These are phyloP conservation scores for Coriaria nepalensis DNA, from an alignment of 306 rosid genomes.

Conservation along the genomic window DNA sequence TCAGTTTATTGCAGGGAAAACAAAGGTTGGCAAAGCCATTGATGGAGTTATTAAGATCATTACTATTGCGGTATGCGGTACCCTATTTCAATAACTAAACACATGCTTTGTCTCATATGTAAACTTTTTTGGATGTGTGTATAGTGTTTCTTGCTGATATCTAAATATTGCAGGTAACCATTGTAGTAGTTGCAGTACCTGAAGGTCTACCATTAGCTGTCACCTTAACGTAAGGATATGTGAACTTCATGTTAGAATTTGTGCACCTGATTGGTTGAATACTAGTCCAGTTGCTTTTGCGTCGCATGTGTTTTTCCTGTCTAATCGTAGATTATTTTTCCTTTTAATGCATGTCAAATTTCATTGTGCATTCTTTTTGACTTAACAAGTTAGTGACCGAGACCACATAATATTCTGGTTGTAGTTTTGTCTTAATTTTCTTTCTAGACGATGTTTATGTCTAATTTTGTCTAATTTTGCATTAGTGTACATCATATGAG, in stretches of 20 bases:
- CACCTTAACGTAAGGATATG: constrained; percentile 68
- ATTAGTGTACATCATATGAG: too few relatives aligned
- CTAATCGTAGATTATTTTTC: too few relatives aligned
- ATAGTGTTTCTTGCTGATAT: constrained; percentile 6
- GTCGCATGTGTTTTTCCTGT: background rate
- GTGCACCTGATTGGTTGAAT: too few relatives aligned
- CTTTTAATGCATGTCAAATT: too few relatives aligned
- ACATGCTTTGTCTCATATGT: background rate
- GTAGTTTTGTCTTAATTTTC: too few relatives aligned
- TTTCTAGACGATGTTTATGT: too few relatives aligned
- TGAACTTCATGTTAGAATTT: background rate
- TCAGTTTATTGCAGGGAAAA: constrained; percentile 54
- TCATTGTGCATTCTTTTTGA: too few relatives aligned
- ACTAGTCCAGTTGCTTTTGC: background rate
- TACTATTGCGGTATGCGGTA: constrained; percentile 76
- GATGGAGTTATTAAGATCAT: constrained; percentile 83
- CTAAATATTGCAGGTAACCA: constrained; percentile 53
- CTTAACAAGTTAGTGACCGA: too few relatives aligned
- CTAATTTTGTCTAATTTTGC: too few relatives aligned
- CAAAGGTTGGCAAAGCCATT: constrained; percentile 54
- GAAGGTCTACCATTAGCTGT: constrained; percentile 96
- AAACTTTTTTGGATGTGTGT: background rate
- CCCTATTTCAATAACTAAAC: too few relatives aligned
- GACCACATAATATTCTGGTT: too few relatives aligned
- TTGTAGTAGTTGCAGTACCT: constrained; percentile 93